Evolutionary conservation across 768 basidiomycete species (phyloP), one percentile per base, ranked within the genome.

Genomic region (Auricularia cornea): DNA sequence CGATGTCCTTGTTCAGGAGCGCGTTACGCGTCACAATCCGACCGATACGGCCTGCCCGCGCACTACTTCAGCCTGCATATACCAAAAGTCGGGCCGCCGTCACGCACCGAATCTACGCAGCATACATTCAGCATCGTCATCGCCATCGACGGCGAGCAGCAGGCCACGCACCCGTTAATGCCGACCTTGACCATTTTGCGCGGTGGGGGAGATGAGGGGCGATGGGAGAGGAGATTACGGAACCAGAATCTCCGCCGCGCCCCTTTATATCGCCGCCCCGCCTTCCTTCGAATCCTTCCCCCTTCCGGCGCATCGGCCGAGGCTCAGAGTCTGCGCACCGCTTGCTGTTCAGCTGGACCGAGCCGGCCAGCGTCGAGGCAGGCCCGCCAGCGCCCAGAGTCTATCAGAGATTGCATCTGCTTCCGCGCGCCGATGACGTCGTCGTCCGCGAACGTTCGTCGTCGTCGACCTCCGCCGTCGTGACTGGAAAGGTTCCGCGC

Each of bases 21-120:
- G 95, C 94, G 82, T 98, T 98, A 70, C 97, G 90, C 77, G 90
- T 82, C 68, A 98, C 97, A 76, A 98, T 96, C 79, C 97, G 96
- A 77, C 97, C 96, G 74, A 98, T 98, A 83, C 97, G 96, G 83
- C 96, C 96, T 94, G 73, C 18, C 4, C 12, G 38, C 30, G 30
- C 30, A 60, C 52, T 23, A 61, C 23, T 31, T 60, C 28, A 52
- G 71, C 88, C 73, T 73, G 92, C 92, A 91, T 78, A 94, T 93
- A 81, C 89, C 88, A 60, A 59, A 63, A n/a, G n/a, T n/a, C n/a
- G n/a, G n/a, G n/a, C n/a, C n/a, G n/a, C n/a, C n/a, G n/a, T n/a
- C n/a, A n/a, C n/a, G n/a, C n/a, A 63, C 3, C 8, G 61, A 65
- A 23, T 35, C 40, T 31, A 23, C 29, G 20, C 33, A 60, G 32